Conservation (phyloP, 2,329 filamentous ascomycete species). For the Ophiosphaerella narmari region DNA sequence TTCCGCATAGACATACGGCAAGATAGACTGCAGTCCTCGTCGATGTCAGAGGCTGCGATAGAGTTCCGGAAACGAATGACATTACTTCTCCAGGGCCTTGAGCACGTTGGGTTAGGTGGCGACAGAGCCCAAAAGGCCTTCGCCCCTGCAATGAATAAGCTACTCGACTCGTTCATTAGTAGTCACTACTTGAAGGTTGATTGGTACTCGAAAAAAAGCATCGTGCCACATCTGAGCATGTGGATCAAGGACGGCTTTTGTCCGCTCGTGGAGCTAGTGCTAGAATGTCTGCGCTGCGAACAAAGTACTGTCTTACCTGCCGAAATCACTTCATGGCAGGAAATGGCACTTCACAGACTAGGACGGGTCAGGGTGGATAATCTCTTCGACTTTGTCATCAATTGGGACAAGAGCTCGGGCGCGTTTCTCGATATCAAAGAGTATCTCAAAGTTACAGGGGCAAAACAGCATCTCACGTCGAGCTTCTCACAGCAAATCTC, state of each 20-base stretch:
- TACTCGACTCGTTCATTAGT: conserved; percentile 67
- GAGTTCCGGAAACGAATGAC: conserved; percentile 58
- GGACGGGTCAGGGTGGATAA: conserved; percentile 71
- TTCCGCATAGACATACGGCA: conserved; percentile 48
- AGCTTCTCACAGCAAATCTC: conserved; percentile 70
- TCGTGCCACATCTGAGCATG: conserved; percentile 63
- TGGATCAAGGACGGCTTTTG: conserved; percentile 73
- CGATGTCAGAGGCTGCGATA: conserved; percentile 22
- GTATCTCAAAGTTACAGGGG: conserved; percentile 69
- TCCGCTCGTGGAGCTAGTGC: conserved; percentile 66
- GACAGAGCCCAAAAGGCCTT: conserved; percentile 72
- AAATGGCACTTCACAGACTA: conserved; percentile 69
- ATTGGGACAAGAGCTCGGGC: conserved; percentile 72
- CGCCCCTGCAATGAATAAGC: conserved; percentile 70
- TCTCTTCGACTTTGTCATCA: conserved; percentile 77
- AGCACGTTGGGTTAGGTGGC: conserved; percentile 69
- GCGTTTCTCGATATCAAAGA: conserved; percentile 75
- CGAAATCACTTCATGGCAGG: conserved; percentile 70
- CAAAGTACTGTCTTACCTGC: conserved; percentile 30
- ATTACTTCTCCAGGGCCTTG: conserved; percentile 62
- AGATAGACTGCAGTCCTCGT: conserved; percentile 24
- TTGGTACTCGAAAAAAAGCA: conserved; percentile 61
- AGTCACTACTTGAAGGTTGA: conserved; percentile 64
- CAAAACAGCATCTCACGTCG: conserved; percentile 71
- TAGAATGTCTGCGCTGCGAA: conserved; percentile 48